A percentile compares a stretch with the other conserved stretches of the same genome.
Conservation (phyloP, 108 stramenopile species). For the Aureococcus anophagefferens region DNA sequence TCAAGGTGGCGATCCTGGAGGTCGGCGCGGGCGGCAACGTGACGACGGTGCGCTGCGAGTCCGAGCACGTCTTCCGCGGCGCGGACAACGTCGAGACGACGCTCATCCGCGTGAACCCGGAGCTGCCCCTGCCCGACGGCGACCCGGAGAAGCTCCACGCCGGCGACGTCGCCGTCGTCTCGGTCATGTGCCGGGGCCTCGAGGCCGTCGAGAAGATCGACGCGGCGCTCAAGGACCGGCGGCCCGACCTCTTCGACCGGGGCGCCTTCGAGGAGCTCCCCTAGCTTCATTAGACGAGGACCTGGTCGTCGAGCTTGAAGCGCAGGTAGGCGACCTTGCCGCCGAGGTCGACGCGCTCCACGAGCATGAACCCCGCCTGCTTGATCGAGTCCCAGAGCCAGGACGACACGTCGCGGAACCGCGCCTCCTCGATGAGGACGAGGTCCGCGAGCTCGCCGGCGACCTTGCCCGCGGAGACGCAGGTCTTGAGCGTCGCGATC, state of each 20-base stretch:
- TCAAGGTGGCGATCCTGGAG: neutral
- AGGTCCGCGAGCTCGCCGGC: no score
- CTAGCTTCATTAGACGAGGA: no score
- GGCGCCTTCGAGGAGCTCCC: no score
- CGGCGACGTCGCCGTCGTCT: conserved; percentile 22
- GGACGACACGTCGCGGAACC: no score
- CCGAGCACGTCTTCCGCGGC: conserved; percentile 3
- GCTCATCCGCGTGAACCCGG: conserved; percentile 26
- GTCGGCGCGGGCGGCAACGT: conserved; percentile 1
- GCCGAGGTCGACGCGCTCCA: no score
- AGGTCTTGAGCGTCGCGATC: no score
- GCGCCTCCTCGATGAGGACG: no score
- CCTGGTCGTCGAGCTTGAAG: no score
- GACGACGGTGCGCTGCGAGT: neutral
- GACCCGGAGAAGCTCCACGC: neutral
- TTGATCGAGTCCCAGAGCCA: no score
- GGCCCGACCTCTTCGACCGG: neutral
- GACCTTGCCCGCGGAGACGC: no score
- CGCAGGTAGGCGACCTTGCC: no score
- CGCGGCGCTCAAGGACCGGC: conserved; percentile 11
- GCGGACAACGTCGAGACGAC: conserved; percentile 22
- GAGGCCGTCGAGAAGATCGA: conserved; percentile 26
- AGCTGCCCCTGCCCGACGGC: conserved; percentile 27
- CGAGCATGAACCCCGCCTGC: no score
- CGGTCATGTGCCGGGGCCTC: conserved; percentile 31